Base-by-base conservation (phyloP, 2,329 filamentous ascomycete genomes). In the Talaromyces albobiverticillius region DNA sequence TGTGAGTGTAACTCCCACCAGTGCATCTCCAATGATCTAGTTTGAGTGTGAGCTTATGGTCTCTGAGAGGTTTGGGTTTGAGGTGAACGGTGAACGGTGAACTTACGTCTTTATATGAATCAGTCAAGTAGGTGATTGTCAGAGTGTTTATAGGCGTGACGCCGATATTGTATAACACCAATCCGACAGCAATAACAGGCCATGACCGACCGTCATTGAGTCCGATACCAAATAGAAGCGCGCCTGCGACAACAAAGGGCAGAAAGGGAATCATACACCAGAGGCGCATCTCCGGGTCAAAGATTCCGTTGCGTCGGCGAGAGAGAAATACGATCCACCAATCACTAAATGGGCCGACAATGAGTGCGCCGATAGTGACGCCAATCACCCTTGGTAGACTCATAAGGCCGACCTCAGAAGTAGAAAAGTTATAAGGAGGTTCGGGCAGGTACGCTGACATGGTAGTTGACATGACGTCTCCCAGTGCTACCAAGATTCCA, bases 351-450 rank as follows among this genome's bases (percentile, higher is more conserved):
- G 50, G 50, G 22, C 50, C 50, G n/a, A 45, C 31, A 22, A 52
- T 26, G 20, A 52, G 22, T 16, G 42, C 40, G n/a, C 50, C 50
- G 16, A 52, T 46, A 14, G 42, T 46, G n/a, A 45, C 41, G 4
- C 50, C 50, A 22, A 52, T 46, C n/a, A 52, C 16, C n/a, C 31
- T 32, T 14, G 50, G 42, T 3, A 52, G 20, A 11, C 16, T 45
- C 41, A 52, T 45, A 13, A 52, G 50, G 11, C 50, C 50, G 16
- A 52, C 41, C 16, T 45, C 20, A 38, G 34, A 46, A 3, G 42
- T n/a, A 38, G 50, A 52, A 20, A 52, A 52, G 32, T 52, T 52
- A 16, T 52, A 52, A 5, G 50, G 50, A 22, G 29, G 41, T 18
- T 34, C 31, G 9, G 50, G 41, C 3, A 52, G 32, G 11, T 45